These are phyloP conservation scores for Eucalyptus cloeziana DNA, from an alignment of 345 rosid species.

Conservation along the genomic window DNA sequence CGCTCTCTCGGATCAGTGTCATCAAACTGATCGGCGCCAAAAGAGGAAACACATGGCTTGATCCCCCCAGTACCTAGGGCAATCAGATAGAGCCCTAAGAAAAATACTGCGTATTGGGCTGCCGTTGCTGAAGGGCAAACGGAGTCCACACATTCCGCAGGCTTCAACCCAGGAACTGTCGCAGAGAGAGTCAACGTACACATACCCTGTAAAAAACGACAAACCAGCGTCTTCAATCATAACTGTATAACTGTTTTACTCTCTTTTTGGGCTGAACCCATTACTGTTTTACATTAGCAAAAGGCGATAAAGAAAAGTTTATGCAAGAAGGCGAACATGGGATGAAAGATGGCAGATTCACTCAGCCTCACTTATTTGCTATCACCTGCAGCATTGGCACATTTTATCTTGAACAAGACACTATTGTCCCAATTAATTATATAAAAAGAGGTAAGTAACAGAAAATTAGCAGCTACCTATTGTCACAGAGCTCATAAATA, in stretches of 20 bases:
- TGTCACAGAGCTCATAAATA: neutral
- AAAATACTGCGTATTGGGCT: conserved; percentile 24
- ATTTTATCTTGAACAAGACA: neutral
- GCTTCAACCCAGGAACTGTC: conserved; percentile 17
- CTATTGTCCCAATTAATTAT: neutral
- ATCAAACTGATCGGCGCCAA: conserved; percentile 32
- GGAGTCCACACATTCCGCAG: conserved; percentile 19
- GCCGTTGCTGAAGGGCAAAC: conserved; percentile 24
- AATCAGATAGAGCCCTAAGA: conserved; percentile 34
- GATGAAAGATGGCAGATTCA: neutral
- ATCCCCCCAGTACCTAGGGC: conserved; percentile 43
- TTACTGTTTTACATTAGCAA: neutral
- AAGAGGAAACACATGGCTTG: conserved; percentile 41
- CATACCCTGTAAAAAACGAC: conserved; percentile 16
- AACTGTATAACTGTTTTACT: too few species aligned
- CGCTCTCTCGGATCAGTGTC: conserved; percentile 27
- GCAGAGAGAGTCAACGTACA: conserved; percentile 31
- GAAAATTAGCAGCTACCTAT: neutral
- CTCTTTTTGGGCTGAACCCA: too few species aligned
- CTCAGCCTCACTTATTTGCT: neutral
- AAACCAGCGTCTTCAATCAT: neutral
- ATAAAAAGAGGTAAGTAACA: neutral
- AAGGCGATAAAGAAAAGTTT: neutral
- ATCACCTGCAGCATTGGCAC: neutral
- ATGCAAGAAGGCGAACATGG: neutral